Evolutionary conservation across 1,284 basidiomycete genomes (phyloP).

Genomic region (Moniliella sp.): DNA sequence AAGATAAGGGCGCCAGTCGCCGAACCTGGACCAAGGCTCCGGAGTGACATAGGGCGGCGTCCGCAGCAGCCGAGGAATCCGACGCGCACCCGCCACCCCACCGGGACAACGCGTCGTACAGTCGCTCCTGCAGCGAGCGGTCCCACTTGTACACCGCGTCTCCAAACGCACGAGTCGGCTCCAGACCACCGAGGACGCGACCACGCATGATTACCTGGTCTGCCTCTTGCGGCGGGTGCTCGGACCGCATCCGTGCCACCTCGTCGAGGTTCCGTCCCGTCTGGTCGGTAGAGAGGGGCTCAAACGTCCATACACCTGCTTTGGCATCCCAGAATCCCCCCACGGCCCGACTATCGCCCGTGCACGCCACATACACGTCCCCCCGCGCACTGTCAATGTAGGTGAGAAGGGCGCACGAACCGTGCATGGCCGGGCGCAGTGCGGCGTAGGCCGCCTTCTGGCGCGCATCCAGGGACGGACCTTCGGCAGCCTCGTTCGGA

Average conservation of each 20-base stretch:
- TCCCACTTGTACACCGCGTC: slow-evolving; percentile 74
- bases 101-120: slow-evolving; percentile 34
- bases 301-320: slow-evolving; percentile 52
- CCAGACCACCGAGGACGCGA: slow-evolving; percentile 54
- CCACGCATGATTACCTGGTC: slow-evolving; percentile 58
- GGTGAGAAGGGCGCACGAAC: slow-evolving; percentile 27
- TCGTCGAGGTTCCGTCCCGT: slow-evolving; percentile 77
- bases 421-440: slow-evolving; percentile 23
- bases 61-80: slow-evolving; percentile 16
- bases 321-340: slow-evolving; percentile 56
- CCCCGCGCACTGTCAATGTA: slow-evolving; percentile 28
- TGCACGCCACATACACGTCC: slow-evolving; percentile 45
- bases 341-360: slow-evolving; percentile 83
- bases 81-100: slow-evolving; percentile 9
- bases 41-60: slow-evolving; percentile 76
- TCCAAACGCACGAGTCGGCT: slow-evolving; percentile 84
- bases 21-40: slow-evolving; percentile 40
- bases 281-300: slow-evolving; percentile 80
- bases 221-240: slow-evolving; percentile 56
- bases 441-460: slow-evolving; percentile 23
- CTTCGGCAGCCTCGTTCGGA: slow-evolving; percentile 13
- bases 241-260: slow-evolving; percentile 50
- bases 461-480: slow-evolving; percentile 29
- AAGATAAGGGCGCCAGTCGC: not conserved
- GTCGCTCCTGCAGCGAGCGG: slow-evolving; percentile 31